Evolutionary conservation across 1,284 basidiomycete genomes (phyloP), one percentile per base, ranked within the genome.

Genomic region (Cutaneotrichosporon dermatis): DNA sequence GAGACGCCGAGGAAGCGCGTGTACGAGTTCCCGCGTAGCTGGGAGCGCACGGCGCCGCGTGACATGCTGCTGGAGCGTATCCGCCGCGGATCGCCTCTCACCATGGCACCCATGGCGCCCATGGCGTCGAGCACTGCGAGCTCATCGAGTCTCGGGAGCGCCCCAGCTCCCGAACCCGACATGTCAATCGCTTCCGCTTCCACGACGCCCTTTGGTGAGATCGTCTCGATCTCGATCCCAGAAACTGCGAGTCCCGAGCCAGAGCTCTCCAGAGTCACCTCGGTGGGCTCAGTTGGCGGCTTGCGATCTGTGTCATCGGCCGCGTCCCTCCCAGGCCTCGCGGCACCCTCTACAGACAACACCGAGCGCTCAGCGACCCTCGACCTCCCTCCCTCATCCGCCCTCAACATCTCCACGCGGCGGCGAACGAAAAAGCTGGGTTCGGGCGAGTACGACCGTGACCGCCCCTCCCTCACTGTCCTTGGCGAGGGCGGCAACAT

Each of bases 1-100:
- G 54, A 69, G 13, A 82, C 81, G 3, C 81, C 81, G 0, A 68
- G 68, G 25, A 80, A 80, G 63, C 74, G 75, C 36, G 59, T 60
- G 2, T 78, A 75, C 66, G 67, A 71, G 36, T 69, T 79, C 0
- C 73, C 68, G 10, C 62, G 64, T 6, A 53, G 54, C 2, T 79
- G 78, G 78, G 70, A 73, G 46, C 63, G 73, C n/a, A 76, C 76
- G 0, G 69, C 71, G 36, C 67, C 73, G 4, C 61, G 77, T 34
- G 67, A 74, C 15, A 63, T 60, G n/a, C 64, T 78, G 11, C 35
- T 62, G 16, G 44, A 48, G 8, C 39, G 54, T 8, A 44, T 54
- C n/a, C 51, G 60, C 44, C 60, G 56, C n/a, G 49, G 48, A 11
- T 51, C 50, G 36, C 36, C 50, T 1, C 36, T 43, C 41, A 39